Base-by-base conservation (phyloP, 352 stramenopile genomes). In the Phytophthora sojae region DNA sequence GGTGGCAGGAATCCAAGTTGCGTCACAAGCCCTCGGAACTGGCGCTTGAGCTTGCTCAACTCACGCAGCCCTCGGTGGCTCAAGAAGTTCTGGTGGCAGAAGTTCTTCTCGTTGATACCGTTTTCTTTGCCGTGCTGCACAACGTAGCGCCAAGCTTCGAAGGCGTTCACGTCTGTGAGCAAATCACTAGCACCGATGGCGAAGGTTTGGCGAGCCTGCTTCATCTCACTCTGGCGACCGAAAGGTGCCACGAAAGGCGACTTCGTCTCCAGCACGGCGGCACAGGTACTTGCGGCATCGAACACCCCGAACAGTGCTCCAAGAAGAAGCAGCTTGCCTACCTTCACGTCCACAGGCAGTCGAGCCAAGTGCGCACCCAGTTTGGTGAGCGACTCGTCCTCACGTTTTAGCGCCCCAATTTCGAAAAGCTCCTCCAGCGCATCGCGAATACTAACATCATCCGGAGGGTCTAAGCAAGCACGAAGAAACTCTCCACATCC, bases 291-390 rank as follows among this genome's bases (percentile, higher is more conserved):
- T 2, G 91, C 75, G 0, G 80, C 74, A 35, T 90, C 92, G 63
- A 86, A 88, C 44, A 96, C 98, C 17, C 84, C 75, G 61, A 99
- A 99, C 11, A 99, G 75, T 51, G 91, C 88, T 15, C 95, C 97
- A 51, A 97, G 94, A 19, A 99, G 80, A 9, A 99, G 79, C 80
- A 99, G 94, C 73, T 99, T 99, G 26, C 94, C 98, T 19, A 99
- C 80, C 71, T 97, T 91, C 17, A 97, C 94, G 77, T 99, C 93
- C 6, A 99, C 84, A n/a, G 97, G 97, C 9, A 99, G 80, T 54
- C 91, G 85, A 8, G 96, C 89, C 15, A 99, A 81, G 60, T 99
- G 90, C 0, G 76, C 54, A 6, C 98, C 98, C 1, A 99, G 85
- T 63, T 92, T 86, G 19, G 98, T 99, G 11, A 99, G 79, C 17